These are phyloP conservation scores for Xylariaceae sp. DNA, from an alignment of 2,329 filamentous ascomycete species.

Conservation along the genomic window DNA sequence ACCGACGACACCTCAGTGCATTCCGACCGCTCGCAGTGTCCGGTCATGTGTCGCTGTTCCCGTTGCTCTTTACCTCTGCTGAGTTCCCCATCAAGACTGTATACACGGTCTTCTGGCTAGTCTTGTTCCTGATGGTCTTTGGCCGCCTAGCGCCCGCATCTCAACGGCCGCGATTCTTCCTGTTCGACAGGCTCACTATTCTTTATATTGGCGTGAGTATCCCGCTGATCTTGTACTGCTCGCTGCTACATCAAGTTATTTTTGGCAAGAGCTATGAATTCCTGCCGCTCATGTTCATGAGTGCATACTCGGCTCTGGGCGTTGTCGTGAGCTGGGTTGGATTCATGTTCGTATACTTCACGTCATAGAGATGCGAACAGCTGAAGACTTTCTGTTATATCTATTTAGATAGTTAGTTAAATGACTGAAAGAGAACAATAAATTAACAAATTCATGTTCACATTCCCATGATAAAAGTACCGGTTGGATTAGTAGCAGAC, in stretches of 20 bases:
- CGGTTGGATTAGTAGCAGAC: too few relatives aligned
- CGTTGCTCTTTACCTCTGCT: slow-evolving; percentile 81
- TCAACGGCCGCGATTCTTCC: slow-evolving; percentile 71
- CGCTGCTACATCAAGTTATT: slow-evolving; percentile 72
- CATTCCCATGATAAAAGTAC: too few relatives aligned
- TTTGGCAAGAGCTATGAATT: slow-evolving; percentile 85
- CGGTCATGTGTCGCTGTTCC: slow-evolving; percentile 92
- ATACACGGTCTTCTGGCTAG: slow-evolving; percentile 89
- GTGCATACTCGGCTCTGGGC: slow-evolving; percentile 89
- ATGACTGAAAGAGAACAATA: too few relatives aligned
- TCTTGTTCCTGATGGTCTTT: slow-evolving; percentile 79
- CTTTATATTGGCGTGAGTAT: slow-evolving; percentile 87
- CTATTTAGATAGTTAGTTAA: not conserved
- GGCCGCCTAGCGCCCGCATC: slow-evolving; percentile 83
- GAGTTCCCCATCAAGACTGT: slow-evolving; percentile 93
- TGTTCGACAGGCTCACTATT: slow-evolving; percentile 85
- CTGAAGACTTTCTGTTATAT: not conserved
- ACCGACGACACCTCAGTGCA: slow-evolving; percentile 83
- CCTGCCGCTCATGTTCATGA: slow-evolving; percentile 93
- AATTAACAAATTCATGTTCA: too few relatives aligned
- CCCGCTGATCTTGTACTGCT: slow-evolving; percentile 84
- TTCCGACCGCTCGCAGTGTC: slow-evolving; percentile 90
- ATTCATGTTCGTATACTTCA: slow-evolving; percentile 88
- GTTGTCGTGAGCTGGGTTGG: slow-evolving; percentile 94
- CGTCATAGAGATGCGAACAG: slow-evolving; percentile 36